Evolutionary conservation across 176 grass and related monocot genomes (phyloP).

Genomic region (Cenchrus purpureus): DNA sequence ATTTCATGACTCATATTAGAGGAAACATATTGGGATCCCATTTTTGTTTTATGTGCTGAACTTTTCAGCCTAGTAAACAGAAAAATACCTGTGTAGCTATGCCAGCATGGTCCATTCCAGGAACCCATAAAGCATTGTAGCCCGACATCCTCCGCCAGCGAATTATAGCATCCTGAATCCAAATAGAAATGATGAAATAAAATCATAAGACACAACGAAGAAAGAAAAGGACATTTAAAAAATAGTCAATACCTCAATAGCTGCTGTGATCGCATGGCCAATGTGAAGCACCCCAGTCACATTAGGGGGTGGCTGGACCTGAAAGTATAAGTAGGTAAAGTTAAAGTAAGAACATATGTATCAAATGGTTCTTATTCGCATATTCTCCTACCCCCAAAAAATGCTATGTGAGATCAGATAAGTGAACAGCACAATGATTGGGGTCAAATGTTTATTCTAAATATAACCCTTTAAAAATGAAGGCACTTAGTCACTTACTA

Average conservation of each 20-base stretch:
- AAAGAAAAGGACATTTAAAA: slow-evolving; percentile 8
- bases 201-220: background rate
- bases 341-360: background rate
- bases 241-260: slow-evolving; percentile 64
- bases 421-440: background rate
- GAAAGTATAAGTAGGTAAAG: background rate
- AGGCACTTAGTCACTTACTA: slow-evolving; percentile 71
- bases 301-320: slow-evolving; percentile 79
- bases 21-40: background rate
- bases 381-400: background rate
- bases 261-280: slow-evolving; percentile 77
- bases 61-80: background rate
- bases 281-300: slow-evolving; percentile 84
- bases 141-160: slow-evolving; percentile 89
- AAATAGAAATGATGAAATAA: slow-evolving; percentile 5
- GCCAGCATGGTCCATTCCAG: slow-evolving; percentile 93
- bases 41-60: background rate
- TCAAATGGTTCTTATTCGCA: background rate
- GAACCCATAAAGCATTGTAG: slow-evolving; percentile 84
- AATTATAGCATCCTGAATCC: slow-evolving; percentile 74
- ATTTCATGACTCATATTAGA: background rate
- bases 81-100: slow-evolving; percentile 88
- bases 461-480: slow-evolving; percentile 2
- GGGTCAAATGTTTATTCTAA: slow-evolving; percentile 2
- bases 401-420: slow-evolving; percentile 10